Conservation (phyloP, 495 filamentous ascomycete species). For the Cercophora samala region DNA sequence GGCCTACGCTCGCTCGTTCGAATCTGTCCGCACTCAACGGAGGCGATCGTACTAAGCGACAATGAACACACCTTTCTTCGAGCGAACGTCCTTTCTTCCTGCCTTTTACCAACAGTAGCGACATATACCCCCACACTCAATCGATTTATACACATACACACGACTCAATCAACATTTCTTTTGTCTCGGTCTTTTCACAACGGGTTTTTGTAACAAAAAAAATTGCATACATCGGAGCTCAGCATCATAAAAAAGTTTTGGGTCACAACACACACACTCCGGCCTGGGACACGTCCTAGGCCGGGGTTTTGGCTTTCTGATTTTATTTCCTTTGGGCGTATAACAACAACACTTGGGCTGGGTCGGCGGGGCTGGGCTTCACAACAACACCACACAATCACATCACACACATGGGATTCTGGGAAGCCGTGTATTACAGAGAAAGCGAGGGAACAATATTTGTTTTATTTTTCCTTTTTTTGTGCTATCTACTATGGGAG, state of each 20-base stretch:
- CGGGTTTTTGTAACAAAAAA: constrained; percentile 46
- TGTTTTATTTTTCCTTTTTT: neutral
- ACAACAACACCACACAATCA: neutral
- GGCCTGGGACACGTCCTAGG: constrained; percentile 20
- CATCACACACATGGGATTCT: neutral
- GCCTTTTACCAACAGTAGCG: constrained; percentile 14
- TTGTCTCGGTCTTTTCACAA: constrained; percentile 25
- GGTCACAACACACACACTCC: constrained; percentile 15
- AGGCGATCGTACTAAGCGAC: constrained; percentile 44
- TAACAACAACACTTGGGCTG: constrained; percentile 15
- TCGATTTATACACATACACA: constrained; percentile 27
- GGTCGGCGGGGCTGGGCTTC: constrained; percentile 10
- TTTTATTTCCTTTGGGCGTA: constrained; percentile 31
- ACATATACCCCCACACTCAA: constrained; percentile 39
- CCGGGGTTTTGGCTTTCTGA: constrained; percentile 28
- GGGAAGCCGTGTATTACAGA: neutral
- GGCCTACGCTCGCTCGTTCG: constrained; percentile 83
- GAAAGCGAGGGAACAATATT: neutral
- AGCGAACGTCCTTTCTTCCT: constrained; percentile 6
- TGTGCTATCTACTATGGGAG: neutral
- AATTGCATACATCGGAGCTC: constrained; percentile 52
- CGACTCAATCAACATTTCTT: constrained; percentile 31
- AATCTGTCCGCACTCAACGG: constrained; percentile 63
- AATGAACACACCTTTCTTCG: constrained; percentile 20
- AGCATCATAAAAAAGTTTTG: constrained; percentile 50